phyloP scores from a whole-genome alignment of 768 basidiomycete species.

The Collybiopsis confluens region DNA sequence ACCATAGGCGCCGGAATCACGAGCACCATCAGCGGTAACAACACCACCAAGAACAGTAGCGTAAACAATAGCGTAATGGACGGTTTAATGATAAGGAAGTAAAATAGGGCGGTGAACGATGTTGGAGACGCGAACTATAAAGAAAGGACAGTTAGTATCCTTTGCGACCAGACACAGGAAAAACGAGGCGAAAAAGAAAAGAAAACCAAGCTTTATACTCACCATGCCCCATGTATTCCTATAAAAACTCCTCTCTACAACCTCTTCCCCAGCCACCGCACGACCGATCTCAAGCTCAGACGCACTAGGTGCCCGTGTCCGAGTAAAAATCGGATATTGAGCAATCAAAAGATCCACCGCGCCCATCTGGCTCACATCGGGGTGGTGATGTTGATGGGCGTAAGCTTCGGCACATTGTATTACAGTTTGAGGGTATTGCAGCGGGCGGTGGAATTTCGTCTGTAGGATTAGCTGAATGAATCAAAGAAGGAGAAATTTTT shows the following conservation, averaged over 20 bases:
- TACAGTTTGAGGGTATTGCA: slow-evolving; percentile 44
- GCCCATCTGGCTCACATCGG: too few relatives aligned
- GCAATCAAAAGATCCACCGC: background rate
- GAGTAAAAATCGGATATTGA: slow-evolving; percentile 65
- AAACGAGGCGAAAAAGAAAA: slow-evolving; percentile 1
- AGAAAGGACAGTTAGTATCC: background rate
- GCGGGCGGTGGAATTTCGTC: slow-evolving; percentile 62
- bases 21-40: slow-evolving; percentile 53
- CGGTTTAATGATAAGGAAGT: slow-evolving; percentile 85
- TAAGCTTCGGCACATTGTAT: slow-evolving; percentile 50
- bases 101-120: slow-evolving; percentile 82
- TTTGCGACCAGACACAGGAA: slow-evolving; percentile 3
- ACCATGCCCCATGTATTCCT: slow-evolving; percentile 82
- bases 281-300: slow-evolving; percentile 47
- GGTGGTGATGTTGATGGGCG: background rate
- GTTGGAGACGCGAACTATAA: slow-evolving; percentile 74
- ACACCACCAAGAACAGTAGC: slow-evolving; percentile 48
- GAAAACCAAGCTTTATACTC: slow-evolving; percentile 17
- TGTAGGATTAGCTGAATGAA: slow-evolving; percentile 58
- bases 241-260: slow-evolving; percentile 70
- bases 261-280: slow-evolving; percentile 18
- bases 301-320: slow-evolving; percentile 44
- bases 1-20: slow-evolving; percentile 66
- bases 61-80: slow-evolving; percentile 68
- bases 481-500: background rate